Conservation (phyloP, 768 basidiomycete species). For the Agaricus sinodeliciosus region DNA sequence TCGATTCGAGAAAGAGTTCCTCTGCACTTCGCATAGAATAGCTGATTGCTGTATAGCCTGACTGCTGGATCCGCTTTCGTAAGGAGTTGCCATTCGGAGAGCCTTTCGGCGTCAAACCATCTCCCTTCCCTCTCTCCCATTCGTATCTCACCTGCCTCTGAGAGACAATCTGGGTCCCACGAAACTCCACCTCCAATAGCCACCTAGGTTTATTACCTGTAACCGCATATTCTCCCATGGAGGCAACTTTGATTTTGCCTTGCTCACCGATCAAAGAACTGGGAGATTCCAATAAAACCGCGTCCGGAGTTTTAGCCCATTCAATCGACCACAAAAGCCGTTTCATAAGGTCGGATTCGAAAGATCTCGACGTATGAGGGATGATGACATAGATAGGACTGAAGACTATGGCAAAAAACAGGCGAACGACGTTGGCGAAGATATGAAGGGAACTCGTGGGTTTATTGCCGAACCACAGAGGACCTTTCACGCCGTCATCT, state of each 20-base stretch:
- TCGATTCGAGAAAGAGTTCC: neutral
- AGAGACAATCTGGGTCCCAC: neutral
- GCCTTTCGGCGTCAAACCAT: neutral
- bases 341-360: neutral
- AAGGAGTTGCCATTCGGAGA: neutral
- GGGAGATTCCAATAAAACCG: conserved; percentile 1
- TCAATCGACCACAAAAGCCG: conserved; percentile 1
- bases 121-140: neutral
- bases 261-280: neutral
- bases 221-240: conserved; percentile 5
- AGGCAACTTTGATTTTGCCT: neutral
- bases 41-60: conserved; percentile 6
- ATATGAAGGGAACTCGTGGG: neutral
- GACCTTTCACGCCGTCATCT: conserved; percentile 3
- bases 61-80: neutral
- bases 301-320: conserved; percentile 6
- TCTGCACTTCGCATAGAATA: conserved; percentile 6
- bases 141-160: neutral
- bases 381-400: neutral
- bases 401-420: neutral
- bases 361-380: neutral
- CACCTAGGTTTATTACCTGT: conserved; percentile 3
- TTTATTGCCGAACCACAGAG: conserved; percentile 7
- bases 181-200: conserved; percentile 4
- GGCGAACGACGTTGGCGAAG: conserved; percentile 1